A percentile compares a stretch with the other conserved stretches of the same genome.
phyloP scores from a whole-genome alignment of 2,329 filamentous ascomycete species.

The Diaporthe helianthi region DNA sequence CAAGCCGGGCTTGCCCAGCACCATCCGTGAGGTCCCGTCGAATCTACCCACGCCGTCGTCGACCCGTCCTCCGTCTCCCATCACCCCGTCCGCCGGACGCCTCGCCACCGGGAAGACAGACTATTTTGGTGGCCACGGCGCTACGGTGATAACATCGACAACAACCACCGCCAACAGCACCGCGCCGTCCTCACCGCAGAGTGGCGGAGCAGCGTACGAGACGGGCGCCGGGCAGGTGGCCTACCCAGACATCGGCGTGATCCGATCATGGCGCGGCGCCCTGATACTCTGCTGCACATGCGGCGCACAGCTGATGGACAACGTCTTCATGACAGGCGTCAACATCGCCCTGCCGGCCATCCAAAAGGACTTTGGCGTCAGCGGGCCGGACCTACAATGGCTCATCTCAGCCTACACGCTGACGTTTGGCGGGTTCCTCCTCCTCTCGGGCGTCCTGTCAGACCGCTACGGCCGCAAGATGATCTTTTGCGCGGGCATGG shows the following conservation, averaged over 20 bases:
- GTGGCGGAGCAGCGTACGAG: constrained; percentile 24
- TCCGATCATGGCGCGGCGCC: constrained; percentile 46
- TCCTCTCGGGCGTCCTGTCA: constrained; percentile 44
- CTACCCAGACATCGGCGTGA: constrained; percentile 34
- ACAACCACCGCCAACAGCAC: background rate
- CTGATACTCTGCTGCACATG: constrained; percentile 49
- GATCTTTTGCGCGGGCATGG: constrained; percentile 47
- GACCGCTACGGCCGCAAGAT: constrained; percentile 48
- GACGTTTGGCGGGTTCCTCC: constrained; percentile 47
- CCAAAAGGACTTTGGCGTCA: constrained; percentile 39
- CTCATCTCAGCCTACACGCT: constrained; percentile 50
- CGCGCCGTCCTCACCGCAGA: constrained; percentile 2
- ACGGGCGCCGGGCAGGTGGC: constrained; percentile 11
- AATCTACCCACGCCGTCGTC: constrained; percentile 28
- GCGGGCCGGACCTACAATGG: constrained; percentile 48
- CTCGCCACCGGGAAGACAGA: background rate
- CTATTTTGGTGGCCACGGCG: background rate
- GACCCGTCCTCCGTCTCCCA: constrained; percentile 17
- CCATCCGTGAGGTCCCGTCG: constrained; percentile 30
- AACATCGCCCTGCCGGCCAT: constrained; percentile 51
- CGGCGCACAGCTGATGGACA: constrained; percentile 51
- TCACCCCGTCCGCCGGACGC: constrained; percentile 4
- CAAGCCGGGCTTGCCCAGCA: constrained; percentile 26
- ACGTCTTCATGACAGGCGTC: constrained; percentile 52
- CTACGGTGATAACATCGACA: no score